A percentile compares a stretch with the other conserved stretches of the same genome.
phyloP scores from a whole-genome alignment of 202 grass and related monocot species.

The Setaria italica region DNA sequence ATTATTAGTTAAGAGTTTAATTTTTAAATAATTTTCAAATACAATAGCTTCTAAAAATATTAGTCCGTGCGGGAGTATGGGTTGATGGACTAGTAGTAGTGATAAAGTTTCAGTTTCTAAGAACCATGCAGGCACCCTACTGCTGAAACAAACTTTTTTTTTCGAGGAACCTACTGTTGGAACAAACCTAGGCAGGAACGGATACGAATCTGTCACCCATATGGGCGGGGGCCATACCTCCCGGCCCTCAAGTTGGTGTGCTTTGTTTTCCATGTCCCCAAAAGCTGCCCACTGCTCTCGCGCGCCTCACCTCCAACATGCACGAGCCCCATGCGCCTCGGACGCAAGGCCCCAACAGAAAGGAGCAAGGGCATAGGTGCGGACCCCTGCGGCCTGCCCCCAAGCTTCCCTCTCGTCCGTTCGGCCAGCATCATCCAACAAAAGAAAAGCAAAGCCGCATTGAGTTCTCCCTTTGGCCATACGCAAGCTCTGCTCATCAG shows the following conservation, averaged over 20 bases:
- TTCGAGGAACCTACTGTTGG: not conserved
- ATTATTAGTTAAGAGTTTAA: too few species aligned
- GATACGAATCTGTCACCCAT: slow-evolving; percentile 9
- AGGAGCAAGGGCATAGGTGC: not conserved
- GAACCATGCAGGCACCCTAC: not conserved
- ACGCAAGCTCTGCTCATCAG: not conserved
- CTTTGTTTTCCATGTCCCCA: not conserved
- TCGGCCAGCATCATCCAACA: not conserved
- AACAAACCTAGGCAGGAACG: slow-evolving; percentile 12
- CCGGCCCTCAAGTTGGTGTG: slow-evolving; percentile 15
- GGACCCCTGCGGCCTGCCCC: not conserved
- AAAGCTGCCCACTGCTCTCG: not conserved
- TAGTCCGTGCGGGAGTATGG: too few species aligned
- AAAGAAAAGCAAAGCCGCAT: not conserved
- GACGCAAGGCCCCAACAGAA: slow-evolving; percentile 35
- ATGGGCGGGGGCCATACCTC: not conserved
- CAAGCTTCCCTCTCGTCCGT: not conserved
- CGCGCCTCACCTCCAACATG: not conserved
- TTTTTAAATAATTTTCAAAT: too few species aligned
- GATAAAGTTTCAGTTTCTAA: slow-evolving; percentile 9
- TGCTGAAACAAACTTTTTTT: not conserved
- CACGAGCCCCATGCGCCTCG: not conserved
- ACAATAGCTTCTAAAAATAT: too few species aligned
- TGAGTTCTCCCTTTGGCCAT: not conserved
- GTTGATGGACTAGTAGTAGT: not conserved